Conservation (phyloP, 805 yeast species). For the Scheffersomyces stipitis region DNA sequence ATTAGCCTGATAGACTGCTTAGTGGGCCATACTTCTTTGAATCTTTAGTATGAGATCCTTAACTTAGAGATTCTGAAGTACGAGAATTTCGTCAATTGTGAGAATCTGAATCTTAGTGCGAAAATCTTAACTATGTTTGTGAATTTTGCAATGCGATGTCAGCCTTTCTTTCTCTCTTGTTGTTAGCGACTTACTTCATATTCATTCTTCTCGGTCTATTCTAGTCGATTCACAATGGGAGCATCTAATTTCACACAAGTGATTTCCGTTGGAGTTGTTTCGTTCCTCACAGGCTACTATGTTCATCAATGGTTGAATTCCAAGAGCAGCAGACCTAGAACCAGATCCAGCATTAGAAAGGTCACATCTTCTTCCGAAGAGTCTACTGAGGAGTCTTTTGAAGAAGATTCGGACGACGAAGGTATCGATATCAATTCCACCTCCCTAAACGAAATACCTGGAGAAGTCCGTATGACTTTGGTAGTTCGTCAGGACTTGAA, state of each 20-base stretch:
- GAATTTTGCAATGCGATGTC: no score
- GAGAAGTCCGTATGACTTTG: constrained; percentile 83
- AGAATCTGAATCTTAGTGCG: no score
- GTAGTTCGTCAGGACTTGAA: constrained; percentile 84
- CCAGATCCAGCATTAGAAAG: constrained; percentile 12
- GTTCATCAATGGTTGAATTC: constrained; percentile 19
- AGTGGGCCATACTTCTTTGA: no score
- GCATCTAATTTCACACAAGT: constrained; percentile 18
- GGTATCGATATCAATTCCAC: constrained; percentile 58
- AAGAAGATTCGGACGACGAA: constrained; percentile 50
- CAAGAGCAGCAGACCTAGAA: constrained; percentile 23
- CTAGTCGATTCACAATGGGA: constrained; percentile 5
- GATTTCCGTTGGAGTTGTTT: constrained; percentile 32
- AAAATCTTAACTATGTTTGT: no score
- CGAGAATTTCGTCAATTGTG: not conserved
- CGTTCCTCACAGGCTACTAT: constrained; percentile 38
- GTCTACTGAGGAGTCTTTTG: constrained; percentile 35
- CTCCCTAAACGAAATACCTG: constrained; percentile 64
- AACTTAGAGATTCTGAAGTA: no score
- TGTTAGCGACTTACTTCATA: no score
- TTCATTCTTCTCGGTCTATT: no score
- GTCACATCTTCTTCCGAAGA: constrained; percentile 11
- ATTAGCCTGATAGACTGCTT: no score
- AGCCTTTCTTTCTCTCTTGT: no score
- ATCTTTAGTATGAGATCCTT: no score